Evolutionary conservation across 129 eudicot genomes (phyloP), one percentile per base, ranked within the genome.

Genomic region (Erigeron canadensis): DNA sequence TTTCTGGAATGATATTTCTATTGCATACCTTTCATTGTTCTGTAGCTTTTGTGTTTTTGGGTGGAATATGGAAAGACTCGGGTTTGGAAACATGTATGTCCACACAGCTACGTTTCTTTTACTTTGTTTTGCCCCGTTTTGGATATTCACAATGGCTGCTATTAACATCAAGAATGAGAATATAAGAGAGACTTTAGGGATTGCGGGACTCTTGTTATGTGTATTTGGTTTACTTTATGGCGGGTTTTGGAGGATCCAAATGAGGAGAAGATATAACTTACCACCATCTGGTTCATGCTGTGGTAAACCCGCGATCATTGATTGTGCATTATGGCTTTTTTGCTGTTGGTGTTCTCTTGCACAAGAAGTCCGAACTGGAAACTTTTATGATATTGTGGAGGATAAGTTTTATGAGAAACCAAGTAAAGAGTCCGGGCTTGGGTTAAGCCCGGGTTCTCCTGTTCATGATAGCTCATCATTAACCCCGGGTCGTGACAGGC

Each of bases 291-390:
- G 44, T 5, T 65, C 74, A 12, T 86, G 97, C 62, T 90, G 83
- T 74, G 86, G 90, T 15, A 84, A 83, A 71, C 85, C 91, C 3
- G 87, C 81, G 65, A 81, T 94, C 23, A 67, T 85, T 0, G 99
- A 94, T 73, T 94, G 90, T 79, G 89, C 82, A 16, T 76, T 86
- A 28, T 94, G 99, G 99, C 97, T 94, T 80, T 90, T 74, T 71
- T 94, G 97, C 75, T 94, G 99, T 76, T 94, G 99, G 97, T 94
- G 99, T 80, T 81, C 99, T 45, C 88, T 94, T 72, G 97, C 99
- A 48, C 99, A 94, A 81, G 99, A 94, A 81, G 99, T 87, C 12
- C 84, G 99, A 15, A 94, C 99, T 7, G 97, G 91, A 7, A 90
- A 94, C 80, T 65, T 69, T 44, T 90, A 94, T 65, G 99, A 94